Conservation (phyloP, 495 filamentous ascomycete genomes). For the Evansstolkia leycettana region DNA sequence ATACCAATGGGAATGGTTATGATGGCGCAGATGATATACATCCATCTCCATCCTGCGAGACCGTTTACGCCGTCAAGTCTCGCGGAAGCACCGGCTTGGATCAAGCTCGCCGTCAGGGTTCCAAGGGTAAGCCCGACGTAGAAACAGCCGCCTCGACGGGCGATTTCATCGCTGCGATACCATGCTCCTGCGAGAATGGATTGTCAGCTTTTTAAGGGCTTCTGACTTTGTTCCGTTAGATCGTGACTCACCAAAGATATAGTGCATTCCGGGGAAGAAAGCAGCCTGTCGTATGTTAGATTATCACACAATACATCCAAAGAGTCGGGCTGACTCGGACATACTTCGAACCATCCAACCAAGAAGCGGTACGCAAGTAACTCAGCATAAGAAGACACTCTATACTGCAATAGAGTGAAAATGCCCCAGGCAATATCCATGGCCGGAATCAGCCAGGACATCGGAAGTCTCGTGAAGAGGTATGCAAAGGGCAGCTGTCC, state of each 20-base stretch:
- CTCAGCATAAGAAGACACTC: slow-evolving; percentile 20
- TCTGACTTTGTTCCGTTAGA: slow-evolving; percentile 33
- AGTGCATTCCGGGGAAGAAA: slow-evolving; percentile 35
- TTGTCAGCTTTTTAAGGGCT: slow-evolving; percentile 12
- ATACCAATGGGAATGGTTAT: slow-evolving; percentile 39
- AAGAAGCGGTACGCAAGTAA: slow-evolving; percentile 59
- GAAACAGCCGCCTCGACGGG: slow-evolving; percentile 35
- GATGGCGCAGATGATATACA: slow-evolving; percentile 39
- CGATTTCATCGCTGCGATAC: slow-evolving; percentile 30
- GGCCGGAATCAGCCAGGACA: slow-evolving; percentile 33
- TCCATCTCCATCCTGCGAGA: slow-evolving; percentile 39
- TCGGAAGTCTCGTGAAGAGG: slow-evolving; percentile 36
- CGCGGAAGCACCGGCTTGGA: slow-evolving; percentile 33
- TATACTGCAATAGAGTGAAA: slow-evolving; percentile 34
- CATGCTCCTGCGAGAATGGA: slow-evolving; percentile 17
- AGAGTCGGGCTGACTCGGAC: no score
- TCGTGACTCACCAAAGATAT: slow-evolving; percentile 34
- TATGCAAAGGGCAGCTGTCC: slow-evolving; percentile 39
- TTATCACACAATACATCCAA: no score
- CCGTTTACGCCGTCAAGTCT: slow-evolving; percentile 34
- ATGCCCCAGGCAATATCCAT: slow-evolving; percentile 33
- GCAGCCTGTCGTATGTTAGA: slow-evolving; percentile 14
- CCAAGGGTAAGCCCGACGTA: slow-evolving; percentile 37
- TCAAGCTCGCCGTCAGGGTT: slow-evolving; percentile 35
- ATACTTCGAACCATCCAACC: slow-evolving; percentile 64